phyloP scores from a whole-genome alignment of 2,329 filamentous ascomycete species.

The Diaporthe humulicola region DNA sequence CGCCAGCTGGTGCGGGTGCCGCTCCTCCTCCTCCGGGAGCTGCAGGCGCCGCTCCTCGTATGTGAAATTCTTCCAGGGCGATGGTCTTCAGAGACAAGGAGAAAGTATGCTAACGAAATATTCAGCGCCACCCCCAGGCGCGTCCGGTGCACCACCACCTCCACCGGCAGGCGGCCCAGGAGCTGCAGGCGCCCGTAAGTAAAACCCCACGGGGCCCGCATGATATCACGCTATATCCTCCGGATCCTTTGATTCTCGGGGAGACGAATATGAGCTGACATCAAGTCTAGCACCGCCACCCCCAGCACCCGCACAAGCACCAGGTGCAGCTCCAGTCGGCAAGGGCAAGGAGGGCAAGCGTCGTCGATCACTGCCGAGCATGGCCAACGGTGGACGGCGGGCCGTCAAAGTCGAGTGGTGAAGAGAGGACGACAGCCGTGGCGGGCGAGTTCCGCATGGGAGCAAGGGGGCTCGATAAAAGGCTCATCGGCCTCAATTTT shows the following conservation, averaged over 20 bases:
- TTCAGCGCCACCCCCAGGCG: too few species aligned
- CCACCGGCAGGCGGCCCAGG: slow-evolving; percentile 12
- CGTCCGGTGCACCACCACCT: background rate
- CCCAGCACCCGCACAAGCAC: background rate
- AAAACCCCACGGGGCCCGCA: background rate
- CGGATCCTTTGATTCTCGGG: background rate
- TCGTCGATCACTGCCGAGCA: slow-evolving; percentile 18
- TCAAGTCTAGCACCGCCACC: background rate
- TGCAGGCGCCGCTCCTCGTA: background rate
- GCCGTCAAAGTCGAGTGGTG: slow-evolving; percentile 3
- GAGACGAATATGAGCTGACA: background rate
- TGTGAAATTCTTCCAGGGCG: background rate
- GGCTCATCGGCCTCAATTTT: background rate
- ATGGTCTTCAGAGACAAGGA: background rate
- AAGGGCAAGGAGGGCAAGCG: slow-evolving; percentile 25
- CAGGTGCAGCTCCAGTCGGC: background rate
- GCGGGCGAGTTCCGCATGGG: background rate
- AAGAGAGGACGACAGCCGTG: background rate
- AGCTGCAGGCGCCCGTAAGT: slow-evolving; percentile 11
- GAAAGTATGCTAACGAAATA: too few species aligned
- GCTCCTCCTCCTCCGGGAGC: background rate
- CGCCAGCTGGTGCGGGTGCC: too few species aligned
- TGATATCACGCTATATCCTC: background rate
- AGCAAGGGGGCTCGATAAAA: slow-evolving; percentile 6
- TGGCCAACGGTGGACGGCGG: slow-evolving; percentile 2